Conservation (phyloP, 2,329 filamentous ascomycete species). For the Xylariaceae sp. region DNA sequence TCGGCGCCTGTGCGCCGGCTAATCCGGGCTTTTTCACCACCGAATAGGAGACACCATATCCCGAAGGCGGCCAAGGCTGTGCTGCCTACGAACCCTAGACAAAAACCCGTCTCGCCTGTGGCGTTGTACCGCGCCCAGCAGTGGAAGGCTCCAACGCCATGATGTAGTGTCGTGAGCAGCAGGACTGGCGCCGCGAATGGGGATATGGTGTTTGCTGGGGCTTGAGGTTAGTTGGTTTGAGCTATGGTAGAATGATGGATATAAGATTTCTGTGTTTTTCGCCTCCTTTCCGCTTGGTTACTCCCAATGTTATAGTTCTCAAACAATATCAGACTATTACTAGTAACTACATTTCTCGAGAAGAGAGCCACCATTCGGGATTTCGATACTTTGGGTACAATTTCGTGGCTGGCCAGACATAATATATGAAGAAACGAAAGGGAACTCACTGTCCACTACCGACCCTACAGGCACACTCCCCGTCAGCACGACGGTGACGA, state of each 20-base stretch:
- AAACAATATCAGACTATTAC: too few relatives aligned
- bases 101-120: constrained; percentile 61
- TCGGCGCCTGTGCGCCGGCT: constrained; percentile 48
- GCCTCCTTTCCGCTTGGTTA: too few relatives aligned
- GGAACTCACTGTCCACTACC: constrained; percentile 43
- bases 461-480: constrained; percentile 71
- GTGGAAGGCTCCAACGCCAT: constrained; percentile 67
- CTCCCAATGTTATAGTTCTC: too few relatives aligned
- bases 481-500: constrained; percentile 70
- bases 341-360: too few relatives aligned
- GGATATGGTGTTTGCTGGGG: constrained; percentile 49
- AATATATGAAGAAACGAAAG: not conserved
- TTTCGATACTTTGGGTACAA: too few relatives aligned
- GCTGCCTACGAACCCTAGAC: constrained; percentile 64
- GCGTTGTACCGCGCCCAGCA: constrained; percentile 71
- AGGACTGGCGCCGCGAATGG: constrained; percentile 71
- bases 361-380: too few relatives aligned
- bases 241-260: not conserved
- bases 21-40: constrained; percentile 42
- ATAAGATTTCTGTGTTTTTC: too few relatives aligned
- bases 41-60: constrained; percentile 63
- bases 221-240: not conserved
- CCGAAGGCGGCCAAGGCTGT: constrained; percentile 65
- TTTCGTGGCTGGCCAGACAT: too few relatives aligned
- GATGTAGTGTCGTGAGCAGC: constrained; percentile 70